Base-by-base conservation (phyloP, 2,329 filamentous ascomycete species). In the Aurifilum marmelostoma region DNA sequence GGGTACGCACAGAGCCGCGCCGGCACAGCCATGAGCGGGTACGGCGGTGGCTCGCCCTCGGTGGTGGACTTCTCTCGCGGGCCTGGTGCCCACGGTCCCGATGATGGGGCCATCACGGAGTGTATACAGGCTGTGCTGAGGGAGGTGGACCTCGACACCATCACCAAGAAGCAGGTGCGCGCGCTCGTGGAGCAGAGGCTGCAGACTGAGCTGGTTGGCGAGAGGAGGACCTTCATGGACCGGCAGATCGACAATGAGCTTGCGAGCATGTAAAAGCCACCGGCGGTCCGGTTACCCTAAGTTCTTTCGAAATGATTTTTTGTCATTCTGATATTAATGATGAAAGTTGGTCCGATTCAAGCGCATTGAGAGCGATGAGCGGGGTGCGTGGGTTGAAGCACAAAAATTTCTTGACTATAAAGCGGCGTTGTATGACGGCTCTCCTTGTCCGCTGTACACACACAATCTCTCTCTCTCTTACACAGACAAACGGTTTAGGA, bases 151-250 rank as follows among this genome's bases (percentile, higher is more conserved):
- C 85, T 99, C 56, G 96, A 99, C 78, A 95, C 88, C n/a, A 93
- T 98, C 62, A 99, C 96, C 8, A 99, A 98, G 89, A 99, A 99
- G 83, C 95, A 98, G 82, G 91, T 96, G 68, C 87, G 92, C 64
- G 94, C 92, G 3, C 86, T 98, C 59, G 94, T 97, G 16, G 96
- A 99, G 82, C 94, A 97, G 83, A 88, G 94, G 75, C 82, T 99
- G 71, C 95, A 97, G 82, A 95, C 92, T 5, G 94, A 97, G 78
- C 85, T 98, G 69, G 85, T 88, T 0, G 94, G 94, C 29, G 94
- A 97, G 80, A 91, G 93, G 79, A 89, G 92, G 78, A 89, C 90
- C 21, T 98, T 97, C 82, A 89, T 98, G 83, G 95, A 97, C 81
- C 87, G 90, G 74, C 92, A 94, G 82, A 98, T 99, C 80, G 96